Base-by-base conservation (phyloP, 2,329 filamentous ascomycete genomes). In the Aspergillus pseudoglaucus region DNA sequence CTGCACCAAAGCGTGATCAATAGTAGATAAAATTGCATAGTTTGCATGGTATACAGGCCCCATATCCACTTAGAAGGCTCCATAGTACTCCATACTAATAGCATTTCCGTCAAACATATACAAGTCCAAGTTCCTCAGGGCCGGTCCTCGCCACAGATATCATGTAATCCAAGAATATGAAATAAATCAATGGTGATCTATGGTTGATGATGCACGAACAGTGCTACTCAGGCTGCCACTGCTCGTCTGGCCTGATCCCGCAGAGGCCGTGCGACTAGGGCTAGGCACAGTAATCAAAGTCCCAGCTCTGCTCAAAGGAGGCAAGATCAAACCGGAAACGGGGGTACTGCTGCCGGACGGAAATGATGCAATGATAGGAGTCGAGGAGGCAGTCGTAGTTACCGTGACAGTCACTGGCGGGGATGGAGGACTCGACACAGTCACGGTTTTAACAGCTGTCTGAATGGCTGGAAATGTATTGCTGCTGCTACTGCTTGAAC, bases 341-440 rank as follows among this genome's bases (percentile, higher is more conserved):
- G 43, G 43, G 15, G 15, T 37, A n/a, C 33, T 45, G 20, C n/a
- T n/a, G 18, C 14, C 17, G 14, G 10, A 22, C 9, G 32, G 27
- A 42, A 54, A 46, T 22, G 58, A 54, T 32, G 57, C 47, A 42
- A 61, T 62, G 53, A 59, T 48, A 40, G 56, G 48, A 43, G 51
- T 55, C 47, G 58, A 46, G 27, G 58, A 51, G 2, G 57, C 51
- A 32, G 48, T 53, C 6, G 49, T 48, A 9, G 57, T 52, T 14
- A 60, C 53, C 3, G 56, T 55, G 15, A 62, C 53, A 33, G 61
- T 63, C 38, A 59, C 56, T 3, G 59, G 59, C 12, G 54, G 45
- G 3, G 46, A 48, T 15, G 54, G 52, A 38, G 50, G 20, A 23
- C 47, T 47, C 6, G 49, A 44, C 10, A 42, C 54, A 30, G 52